Conservation (phyloP, 2,329 filamentous ascomycete species). For the Cladosporium sphaerospermum region DNA sequence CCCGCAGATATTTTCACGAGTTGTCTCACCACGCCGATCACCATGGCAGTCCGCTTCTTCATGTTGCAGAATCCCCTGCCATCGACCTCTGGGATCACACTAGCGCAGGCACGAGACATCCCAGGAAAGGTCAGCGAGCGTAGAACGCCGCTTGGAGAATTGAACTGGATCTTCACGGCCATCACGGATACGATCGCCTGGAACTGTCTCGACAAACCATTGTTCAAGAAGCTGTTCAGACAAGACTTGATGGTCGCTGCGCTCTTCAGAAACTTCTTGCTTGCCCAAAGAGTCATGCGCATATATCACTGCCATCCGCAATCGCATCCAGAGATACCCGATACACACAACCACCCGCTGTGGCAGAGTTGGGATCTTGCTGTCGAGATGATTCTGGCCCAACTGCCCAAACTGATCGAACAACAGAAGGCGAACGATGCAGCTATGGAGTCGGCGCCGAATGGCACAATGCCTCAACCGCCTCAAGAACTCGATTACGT, state of each 20-base stretch:
- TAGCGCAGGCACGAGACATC: conserved; percentile 80
- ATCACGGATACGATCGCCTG: conserved; percentile 98
- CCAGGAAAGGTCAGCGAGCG: conserved; percentile 88
- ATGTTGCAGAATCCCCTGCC: conserved; percentile 81
- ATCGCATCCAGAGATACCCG: conserved; percentile 84
- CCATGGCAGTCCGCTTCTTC: conserved; percentile 95
- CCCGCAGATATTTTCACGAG: conserved; percentile 94
- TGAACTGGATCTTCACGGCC: conserved; percentile 99
- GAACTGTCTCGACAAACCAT: conserved; percentile 82
- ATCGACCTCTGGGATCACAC: conserved; percentile 53
- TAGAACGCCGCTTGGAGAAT: conserved; percentile 84
- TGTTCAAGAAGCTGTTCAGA: conserved; percentile 95
- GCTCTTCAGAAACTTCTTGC: conserved; percentile 88
- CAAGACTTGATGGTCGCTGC: conserved; percentile 99
- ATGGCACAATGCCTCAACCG: conserved; percentile 16
- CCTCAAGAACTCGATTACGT: conserved; percentile 72
- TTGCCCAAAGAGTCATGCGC: conserved; percentile 92
- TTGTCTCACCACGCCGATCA: conserved; percentile 92
- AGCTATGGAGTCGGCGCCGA: conserved; percentile 16
- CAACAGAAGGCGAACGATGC: conserved; percentile 58
- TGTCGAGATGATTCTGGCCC: conserved; percentile 87
- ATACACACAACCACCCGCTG: conserved; percentile 87
- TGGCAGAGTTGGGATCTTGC: conserved; percentile 98
- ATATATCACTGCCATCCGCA: conserved; percentile 94
- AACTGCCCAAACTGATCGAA: conserved; percentile 76